phyloP scores from a whole-genome alignment of 306 rosid species.

The Fragaria nilgerrensis region DNA sequence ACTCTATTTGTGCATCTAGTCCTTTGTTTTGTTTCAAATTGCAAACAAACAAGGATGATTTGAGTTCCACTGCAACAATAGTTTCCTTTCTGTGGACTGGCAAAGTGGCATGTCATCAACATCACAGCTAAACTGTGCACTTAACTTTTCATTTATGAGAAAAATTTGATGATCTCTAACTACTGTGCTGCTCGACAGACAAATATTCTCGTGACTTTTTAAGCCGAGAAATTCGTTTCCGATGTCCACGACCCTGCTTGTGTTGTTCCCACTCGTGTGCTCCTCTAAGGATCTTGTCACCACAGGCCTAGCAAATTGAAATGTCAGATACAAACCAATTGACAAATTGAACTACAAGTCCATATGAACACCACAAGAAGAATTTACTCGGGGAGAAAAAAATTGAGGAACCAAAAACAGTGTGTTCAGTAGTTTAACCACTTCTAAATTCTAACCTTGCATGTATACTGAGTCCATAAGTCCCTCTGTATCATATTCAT shows the following conservation, averaged over 20 bases:
- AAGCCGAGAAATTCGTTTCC: conserved; percentile 65
- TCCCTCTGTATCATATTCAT: conserved; percentile 54
- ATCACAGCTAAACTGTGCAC: background rate
- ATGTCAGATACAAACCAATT: background rate
- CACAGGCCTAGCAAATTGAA: conserved; percentile 66
- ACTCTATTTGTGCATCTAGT: too few species aligned
- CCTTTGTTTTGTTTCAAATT: background rate
- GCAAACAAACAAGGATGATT: background rate
- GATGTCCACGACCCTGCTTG: conserved; percentile 68
- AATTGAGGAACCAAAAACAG: background rate
- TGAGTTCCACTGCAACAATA: background rate
- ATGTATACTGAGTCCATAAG: conserved; percentile 80
- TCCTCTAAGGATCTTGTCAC: conserved; percentile 77
- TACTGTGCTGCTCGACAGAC: conserved; percentile 23
- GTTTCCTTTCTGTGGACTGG: background rate
- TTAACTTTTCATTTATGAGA: background rate
- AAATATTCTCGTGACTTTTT: conserved; percentile 38
- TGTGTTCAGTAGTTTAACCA: background rate
- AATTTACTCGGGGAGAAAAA: background rate
- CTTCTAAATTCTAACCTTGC: conserved; percentile 56
- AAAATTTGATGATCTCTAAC: conserved; percentile 5
- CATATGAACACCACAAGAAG: background rate
- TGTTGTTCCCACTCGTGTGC: conserved; percentile 92
- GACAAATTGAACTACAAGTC: background rate
- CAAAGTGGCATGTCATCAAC: background rate